Evolutionary conservation across 1,284 basidiomycete species (phyloP).

Genomic region (Volvariella surrecta): DNA sequence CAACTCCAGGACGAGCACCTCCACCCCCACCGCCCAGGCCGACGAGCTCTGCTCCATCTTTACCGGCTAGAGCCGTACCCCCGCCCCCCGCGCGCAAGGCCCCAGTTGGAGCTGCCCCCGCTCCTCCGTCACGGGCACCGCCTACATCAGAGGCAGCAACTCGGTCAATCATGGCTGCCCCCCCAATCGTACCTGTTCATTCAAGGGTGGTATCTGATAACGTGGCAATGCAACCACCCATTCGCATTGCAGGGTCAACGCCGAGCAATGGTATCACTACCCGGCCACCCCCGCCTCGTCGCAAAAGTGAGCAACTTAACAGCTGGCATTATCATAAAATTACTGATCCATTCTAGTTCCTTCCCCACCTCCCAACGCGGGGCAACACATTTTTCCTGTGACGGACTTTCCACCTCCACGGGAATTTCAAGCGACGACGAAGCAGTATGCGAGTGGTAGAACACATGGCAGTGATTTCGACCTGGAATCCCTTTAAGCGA

Average conservation of each 20-base stretch:
- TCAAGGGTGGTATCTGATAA: not conserved
- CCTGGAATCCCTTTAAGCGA: constrained; percentile 30
- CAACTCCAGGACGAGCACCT: constrained; percentile 22
- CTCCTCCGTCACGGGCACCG: constrained; percentile 24
- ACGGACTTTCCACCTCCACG: constrained; percentile 72
- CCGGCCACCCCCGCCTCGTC: constrained; percentile 16
- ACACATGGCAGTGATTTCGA: constrained; percentile 63
- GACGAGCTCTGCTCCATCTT: constrained; percentile 15
- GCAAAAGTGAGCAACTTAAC: constrained; percentile 40
- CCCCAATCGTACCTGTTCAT: not conserved
- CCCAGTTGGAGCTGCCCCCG: constrained; percentile 19
- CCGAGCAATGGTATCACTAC: constrained; percentile 5
- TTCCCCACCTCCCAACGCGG: constrained; percentile 63
- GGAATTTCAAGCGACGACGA: constrained; percentile 38
- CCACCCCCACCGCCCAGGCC: constrained; percentile 27
- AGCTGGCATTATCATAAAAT: constrained; percentile 6
- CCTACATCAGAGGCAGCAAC: constrained; percentile 17
- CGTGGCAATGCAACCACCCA: constrained; percentile 18
- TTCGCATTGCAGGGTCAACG: constrained; percentile 12
- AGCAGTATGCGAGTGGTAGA: constrained; percentile 55
- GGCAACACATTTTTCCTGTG: constrained; percentile 61
- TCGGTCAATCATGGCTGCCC: constrained; percentile 13
- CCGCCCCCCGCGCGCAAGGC: constrained; percentile 31
- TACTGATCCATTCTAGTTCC: constrained; percentile 41
- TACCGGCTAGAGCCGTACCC: constrained; percentile 26